A percentile compares a stretch with the other conserved stretches of the same genome.
These are phyloP conservation scores for Epichloe sp. DNA, from an alignment of 2,329 filamentous ascomycete genomes.

Conservation along the genomic window DNA sequence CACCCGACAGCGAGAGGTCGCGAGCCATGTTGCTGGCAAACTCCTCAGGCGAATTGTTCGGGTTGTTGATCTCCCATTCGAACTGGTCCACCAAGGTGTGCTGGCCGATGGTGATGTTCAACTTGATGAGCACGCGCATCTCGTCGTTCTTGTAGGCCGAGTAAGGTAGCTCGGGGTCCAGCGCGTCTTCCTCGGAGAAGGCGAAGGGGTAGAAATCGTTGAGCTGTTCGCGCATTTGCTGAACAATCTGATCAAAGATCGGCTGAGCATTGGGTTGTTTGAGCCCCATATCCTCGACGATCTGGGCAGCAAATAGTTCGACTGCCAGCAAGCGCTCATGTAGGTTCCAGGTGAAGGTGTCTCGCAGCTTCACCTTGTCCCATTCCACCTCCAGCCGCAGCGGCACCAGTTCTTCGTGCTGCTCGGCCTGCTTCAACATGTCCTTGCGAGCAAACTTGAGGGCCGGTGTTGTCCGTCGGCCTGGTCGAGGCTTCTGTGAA, in stretches of 20 bases:
- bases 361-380: slow-evolving; percentile 88
- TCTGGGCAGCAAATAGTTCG: slow-evolving; percentile 74
- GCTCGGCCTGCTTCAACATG: slow-evolving; percentile 72
- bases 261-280: slow-evolving; percentile 57
- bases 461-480: slow-evolving; percentile 59
- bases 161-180: slow-evolving; percentile 84
- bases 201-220: slow-evolving; percentile 89
- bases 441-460: slow-evolving; percentile 69
- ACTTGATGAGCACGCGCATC: slow-evolving; percentile 89
- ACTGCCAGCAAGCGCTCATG: slow-evolving; percentile 74
- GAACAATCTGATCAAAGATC: slow-evolving; percentile 45
- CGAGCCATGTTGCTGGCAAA: slow-evolving; percentile 82
- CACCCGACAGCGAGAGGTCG: slow-evolving; percentile 81
- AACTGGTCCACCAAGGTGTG: slow-evolving; percentile 94
- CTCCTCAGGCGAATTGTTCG: slow-evolving; percentile 83
- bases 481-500: slow-evolving; percentile 58
- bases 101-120: slow-evolving; percentile 94
- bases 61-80: slow-evolving; percentile 98
- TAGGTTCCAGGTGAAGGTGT: slow-evolving; percentile 97
- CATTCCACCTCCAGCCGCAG: slow-evolving; percentile 86
- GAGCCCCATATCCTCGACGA: slow-evolving; percentile 81
- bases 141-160: slow-evolving; percentile 96
- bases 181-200: slow-evolving; percentile 75
- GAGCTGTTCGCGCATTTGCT: slow-evolving; percentile 77
- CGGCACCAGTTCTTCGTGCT: slow-evolving; percentile 82